Percentiles rank a stretch among this genome's conserved stretches.
These are phyloP conservation scores for Collybiopsis luxurians DNA, from an alignment of 768 basidiomycete species.

Conservation along the genomic window DNA sequence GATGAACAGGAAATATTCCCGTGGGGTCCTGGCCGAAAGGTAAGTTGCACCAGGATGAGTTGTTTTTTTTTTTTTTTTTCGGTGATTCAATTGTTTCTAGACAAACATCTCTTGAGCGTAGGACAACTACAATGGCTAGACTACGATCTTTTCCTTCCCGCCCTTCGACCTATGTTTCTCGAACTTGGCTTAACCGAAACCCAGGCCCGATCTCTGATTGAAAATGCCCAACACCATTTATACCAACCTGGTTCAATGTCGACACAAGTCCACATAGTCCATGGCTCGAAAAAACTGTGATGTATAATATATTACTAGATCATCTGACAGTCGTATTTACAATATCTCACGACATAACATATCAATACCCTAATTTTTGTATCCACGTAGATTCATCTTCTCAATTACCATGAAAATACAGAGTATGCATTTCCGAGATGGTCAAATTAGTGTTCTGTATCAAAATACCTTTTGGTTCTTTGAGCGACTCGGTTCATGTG, in stretches of 20 bases:
- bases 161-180: slow-evolving; percentile 58
- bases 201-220: slow-evolving; percentile 54
- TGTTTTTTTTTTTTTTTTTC: slow-evolving; percentile 9
- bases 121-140: slow-evolving; percentile 76
- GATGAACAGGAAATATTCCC: slow-evolving; percentile 43
- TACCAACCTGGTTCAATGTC: slow-evolving; percentile 58
- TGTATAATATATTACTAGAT: no score
- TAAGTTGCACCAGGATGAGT: slow-evolving; percentile 14
- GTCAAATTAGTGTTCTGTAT: no score
- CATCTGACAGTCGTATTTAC: no score
- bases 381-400: no score
- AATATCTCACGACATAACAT: no score
- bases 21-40: slow-evolving; percentile 71
- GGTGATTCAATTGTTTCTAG: slow-evolving; percentile 28
- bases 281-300: slow-evolving; percentile 36
- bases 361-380: no score
- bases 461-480: no score
- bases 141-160: slow-evolving; percentile 62
- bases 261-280: slow-evolving; percentile 55
- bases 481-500: no score
- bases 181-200: slow-evolving; percentile 49
- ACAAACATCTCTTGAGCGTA: slow-evolving; percentile 56
- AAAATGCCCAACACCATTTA: slow-evolving; percentile 62
- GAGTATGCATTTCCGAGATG: no score
- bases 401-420: no score